Evolutionary conservation across 2,329 filamentous ascomycete genomes (phyloP).

Genomic region (Penicillium sp.): DNA sequence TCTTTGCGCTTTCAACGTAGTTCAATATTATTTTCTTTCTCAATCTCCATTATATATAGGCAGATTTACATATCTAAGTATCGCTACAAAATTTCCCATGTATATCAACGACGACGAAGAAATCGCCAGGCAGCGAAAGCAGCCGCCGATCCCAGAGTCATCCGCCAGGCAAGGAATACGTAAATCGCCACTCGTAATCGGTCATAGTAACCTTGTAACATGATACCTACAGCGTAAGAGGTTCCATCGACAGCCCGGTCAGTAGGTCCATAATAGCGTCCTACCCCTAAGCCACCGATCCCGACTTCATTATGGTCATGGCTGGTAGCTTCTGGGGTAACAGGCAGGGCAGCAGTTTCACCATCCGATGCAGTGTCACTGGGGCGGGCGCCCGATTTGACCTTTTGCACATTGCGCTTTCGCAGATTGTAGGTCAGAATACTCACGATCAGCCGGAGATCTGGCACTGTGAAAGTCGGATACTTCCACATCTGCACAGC

Average conservation of each 20-base stretch:
- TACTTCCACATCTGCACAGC: constrained; percentile 65
- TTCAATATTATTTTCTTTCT: neutral
- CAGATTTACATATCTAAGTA: neutral
- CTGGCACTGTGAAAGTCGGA: constrained; percentile 65
- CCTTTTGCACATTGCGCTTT: constrained; percentile 46
- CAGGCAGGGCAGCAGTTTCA: constrained; percentile 34
- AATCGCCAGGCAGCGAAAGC: constrained; percentile 31
- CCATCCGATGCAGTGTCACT: constrained; percentile 34
- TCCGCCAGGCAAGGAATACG: constrained; percentile 41
- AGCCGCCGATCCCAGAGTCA: constrained; percentile 31
- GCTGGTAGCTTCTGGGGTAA: constrained; percentile 17
- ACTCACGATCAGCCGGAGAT: constrained; percentile 61
- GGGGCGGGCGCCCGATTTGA: constrained; percentile 32
- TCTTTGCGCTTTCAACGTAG: too few relatives aligned
- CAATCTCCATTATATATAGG: neutral
- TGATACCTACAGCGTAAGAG: constrained; percentile 41
- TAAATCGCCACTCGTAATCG: constrained; percentile 40
- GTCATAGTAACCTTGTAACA: constrained; percentile 47
- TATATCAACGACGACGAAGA: constrained; percentile 18
- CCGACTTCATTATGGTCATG: constrained; percentile 38
- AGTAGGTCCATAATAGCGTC: constrained; percentile 31
- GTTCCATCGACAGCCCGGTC: constrained; percentile 25
- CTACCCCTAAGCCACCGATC: constrained; percentile 38
- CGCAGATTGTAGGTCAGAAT: constrained; percentile 60
- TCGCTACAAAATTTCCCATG: neutral